Evolutionary conservation across 169 alveolate genomes (phyloP).

Genomic region (Perkinsus olseni): DNA sequence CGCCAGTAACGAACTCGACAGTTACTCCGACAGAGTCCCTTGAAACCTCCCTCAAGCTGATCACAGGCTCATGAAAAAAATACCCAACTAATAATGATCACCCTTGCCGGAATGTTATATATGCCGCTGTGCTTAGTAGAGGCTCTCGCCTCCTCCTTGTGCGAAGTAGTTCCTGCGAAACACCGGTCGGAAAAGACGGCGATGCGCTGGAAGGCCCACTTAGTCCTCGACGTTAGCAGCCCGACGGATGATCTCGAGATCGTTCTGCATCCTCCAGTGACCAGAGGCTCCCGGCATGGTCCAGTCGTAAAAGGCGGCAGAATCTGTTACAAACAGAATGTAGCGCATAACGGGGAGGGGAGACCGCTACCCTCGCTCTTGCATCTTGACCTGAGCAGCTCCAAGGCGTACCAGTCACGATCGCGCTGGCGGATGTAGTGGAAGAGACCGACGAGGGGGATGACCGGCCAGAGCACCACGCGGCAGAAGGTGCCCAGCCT

Average conservation of each 20-base stretch:
- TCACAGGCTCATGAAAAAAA: neutral
- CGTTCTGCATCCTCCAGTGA: conserved; percentile 4
- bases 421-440: neutral
- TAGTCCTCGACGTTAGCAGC: neutral
- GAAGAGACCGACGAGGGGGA: neutral
- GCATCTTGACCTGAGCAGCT: neutral
- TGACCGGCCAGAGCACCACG: neutral
- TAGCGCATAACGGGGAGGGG: neutral
- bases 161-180: neutral
- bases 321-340: neutral
- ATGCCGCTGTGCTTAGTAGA: neutral
- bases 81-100: neutral
- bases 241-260: neutral
- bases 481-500: neutral
- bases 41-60: neutral
- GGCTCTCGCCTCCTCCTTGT: neutral
- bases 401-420: neutral
- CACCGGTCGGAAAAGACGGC: neutral
- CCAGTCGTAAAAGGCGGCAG: neutral
- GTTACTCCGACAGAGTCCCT: too few relatives aligned
- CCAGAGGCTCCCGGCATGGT: neutral
- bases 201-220: neutral
- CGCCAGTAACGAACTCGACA: neutral
- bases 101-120: neutral
- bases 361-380: neutral